Conservation (phyloP, 2,329 filamentous ascomycete genomes). For the Phaeomoniella chlamydospora region DNA sequence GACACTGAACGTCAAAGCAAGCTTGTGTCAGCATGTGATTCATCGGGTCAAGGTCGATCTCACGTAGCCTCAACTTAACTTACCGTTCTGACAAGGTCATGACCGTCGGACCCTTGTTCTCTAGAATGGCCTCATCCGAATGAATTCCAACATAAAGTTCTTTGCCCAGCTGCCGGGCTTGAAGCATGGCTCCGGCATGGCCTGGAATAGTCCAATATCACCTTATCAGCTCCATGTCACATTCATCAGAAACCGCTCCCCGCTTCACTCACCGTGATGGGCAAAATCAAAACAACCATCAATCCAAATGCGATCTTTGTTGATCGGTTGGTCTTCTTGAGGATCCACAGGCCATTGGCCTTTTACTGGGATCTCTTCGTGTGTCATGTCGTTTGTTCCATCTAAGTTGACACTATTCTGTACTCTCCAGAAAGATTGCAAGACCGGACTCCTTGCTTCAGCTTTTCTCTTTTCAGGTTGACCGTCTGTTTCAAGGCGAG, state of each 20-base stretch:
- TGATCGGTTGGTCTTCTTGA: constrained; percentile 42
- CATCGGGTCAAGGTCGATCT: no score
- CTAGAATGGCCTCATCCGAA: constrained; percentile 86
- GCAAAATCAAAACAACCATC: constrained; percentile 99
- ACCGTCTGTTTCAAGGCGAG: no score
- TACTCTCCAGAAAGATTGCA: no score
- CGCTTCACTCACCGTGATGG: constrained; percentile 65
- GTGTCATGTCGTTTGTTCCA: background rate
- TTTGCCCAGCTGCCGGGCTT: constrained; percentile 78
- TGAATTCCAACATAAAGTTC: constrained; percentile 89
- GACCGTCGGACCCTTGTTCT: constrained; percentile 95
- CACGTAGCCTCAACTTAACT: no score
- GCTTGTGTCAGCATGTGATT: constrained; percentile 6
- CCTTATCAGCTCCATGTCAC: no score
- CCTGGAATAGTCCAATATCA: constrained; percentile 33
- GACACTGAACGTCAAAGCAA: constrained; percentile 44
- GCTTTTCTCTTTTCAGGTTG: no score
- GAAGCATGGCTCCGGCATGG: constrained; percentile 91
- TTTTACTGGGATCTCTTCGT: constrained; percentile 27
- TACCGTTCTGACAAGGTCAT: constrained; percentile 85
- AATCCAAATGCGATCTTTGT: constrained; percentile 77
- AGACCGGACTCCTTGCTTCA: no score
- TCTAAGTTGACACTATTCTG: background rate
- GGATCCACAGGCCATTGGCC: constrained; percentile 53
- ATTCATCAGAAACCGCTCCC: constrained; percentile 1